Percentiles rank a stretch among this genome's conserved stretches.
Conservation (phyloP, 1,139 yeast species). For the Suhomyces choctaworum region DNA sequence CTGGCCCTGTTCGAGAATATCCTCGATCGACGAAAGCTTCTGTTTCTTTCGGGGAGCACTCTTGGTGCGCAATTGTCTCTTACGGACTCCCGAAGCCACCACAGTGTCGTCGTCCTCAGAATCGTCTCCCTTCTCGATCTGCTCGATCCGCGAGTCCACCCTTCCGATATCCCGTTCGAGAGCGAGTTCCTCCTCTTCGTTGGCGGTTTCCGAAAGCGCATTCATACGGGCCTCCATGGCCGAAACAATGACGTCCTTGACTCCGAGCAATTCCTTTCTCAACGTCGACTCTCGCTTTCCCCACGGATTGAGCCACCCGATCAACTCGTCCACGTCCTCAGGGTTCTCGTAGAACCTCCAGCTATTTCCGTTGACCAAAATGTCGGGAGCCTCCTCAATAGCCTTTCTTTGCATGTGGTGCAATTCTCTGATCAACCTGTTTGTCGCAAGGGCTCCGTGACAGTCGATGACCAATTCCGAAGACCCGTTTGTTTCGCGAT, state of each 20-base stretch:
- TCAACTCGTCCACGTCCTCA: constrained; percentile 56
- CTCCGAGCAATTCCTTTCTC: constrained; percentile 57
- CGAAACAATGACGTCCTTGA: constrained; percentile 54
- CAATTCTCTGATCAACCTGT: constrained; percentile 26
- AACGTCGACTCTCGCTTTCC: constrained; percentile 75
- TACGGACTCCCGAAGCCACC: constrained; percentile 16
- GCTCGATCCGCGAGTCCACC: constrained; percentile 21
- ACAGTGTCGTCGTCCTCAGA: constrained; percentile 22
- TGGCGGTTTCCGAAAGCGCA: constrained; percentile 45
- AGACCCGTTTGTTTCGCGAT: constrained; percentile 1
- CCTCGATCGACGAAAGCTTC: constrained; percentile 27
- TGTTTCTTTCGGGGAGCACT: constrained; percentile 23
- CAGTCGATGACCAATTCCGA: constrained; percentile 33
- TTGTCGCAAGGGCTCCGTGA: constrained; percentile 43
- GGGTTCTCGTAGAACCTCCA: constrained; percentile 76
- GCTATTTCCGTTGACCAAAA: constrained; percentile 49
- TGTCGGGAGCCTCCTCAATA: constrained; percentile 65
- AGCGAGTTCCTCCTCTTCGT: constrained; percentile 43
- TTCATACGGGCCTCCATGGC: constrained; percentile 63
- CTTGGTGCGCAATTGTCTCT: constrained; percentile 19
- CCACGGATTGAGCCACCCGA: constrained; percentile 70
- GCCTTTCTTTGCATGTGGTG: constrained; percentile 59
- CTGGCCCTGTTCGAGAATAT: constrained; percentile 31
- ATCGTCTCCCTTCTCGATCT: constrained; percentile 23
- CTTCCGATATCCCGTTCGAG: constrained; percentile 20